Evolutionary conservation across 1,284 basidiomycete genomes (phyloP).

Genomic region (Hemileia vastatrix): DNA sequence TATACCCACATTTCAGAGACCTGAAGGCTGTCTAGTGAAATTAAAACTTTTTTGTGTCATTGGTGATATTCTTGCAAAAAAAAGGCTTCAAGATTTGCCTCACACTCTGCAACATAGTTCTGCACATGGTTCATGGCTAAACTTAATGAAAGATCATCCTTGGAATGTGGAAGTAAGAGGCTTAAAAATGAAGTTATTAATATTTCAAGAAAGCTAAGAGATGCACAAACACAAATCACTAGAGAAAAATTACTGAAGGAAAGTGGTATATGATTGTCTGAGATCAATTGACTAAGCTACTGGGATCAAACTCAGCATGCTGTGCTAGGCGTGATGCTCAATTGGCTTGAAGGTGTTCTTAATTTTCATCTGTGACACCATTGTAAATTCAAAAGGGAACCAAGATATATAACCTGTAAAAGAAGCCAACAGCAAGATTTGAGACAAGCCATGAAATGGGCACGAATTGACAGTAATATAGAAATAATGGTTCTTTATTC

Average conservation of each 20-base stretch:
- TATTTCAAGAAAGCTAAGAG: not conserved
- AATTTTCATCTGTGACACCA: not conserved
- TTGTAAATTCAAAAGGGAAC: not conserved
- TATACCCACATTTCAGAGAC: conserved; percentile 4
- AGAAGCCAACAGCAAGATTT: too few relatives aligned
- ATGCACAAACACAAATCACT: not conserved
- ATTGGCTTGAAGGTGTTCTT: conserved; percentile 8
- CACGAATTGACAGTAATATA: not conserved
- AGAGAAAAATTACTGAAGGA: conserved; percentile 1
- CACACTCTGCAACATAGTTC: too few relatives aligned
- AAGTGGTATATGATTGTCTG: conserved; percentile 10
- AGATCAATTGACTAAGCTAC: conserved; percentile 1
- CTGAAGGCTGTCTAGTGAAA: conserved; percentile 5
- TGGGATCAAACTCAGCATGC: conserved; percentile 6
- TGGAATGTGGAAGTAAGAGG: too few relatives aligned
- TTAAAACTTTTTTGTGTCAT: too few relatives aligned
- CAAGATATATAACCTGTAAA: not conserved
- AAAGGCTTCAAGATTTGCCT: too few relatives aligned
- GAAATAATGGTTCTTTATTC: not conserved
- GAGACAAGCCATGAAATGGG: not conserved
- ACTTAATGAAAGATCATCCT: too few relatives aligned
- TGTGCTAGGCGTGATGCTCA: conserved; percentile 8
- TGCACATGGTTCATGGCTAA: too few relatives aligned
- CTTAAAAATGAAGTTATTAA: not conserved
- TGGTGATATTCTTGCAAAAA: too few relatives aligned